These are phyloP conservation scores for Annulohypoxylon truncatum DNA, from an alignment of 2,329 filamentous ascomycete genomes.

Conservation along the genomic window DNA sequence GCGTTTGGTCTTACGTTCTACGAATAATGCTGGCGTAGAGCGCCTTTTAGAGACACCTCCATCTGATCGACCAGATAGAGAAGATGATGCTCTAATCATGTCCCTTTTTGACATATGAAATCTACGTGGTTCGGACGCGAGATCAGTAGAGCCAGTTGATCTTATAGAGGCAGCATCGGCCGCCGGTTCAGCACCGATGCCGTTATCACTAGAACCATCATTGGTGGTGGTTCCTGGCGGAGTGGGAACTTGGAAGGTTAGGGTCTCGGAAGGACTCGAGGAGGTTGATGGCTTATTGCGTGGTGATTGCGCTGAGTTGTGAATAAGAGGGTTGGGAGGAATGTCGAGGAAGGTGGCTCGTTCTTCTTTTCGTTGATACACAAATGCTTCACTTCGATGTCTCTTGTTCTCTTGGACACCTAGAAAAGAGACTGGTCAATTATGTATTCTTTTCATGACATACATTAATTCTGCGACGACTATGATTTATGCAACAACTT, in stretches of 20 bases:
- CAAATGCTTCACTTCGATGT: constrained; percentile 63
- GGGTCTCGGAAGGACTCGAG: constrained; percentile 44
- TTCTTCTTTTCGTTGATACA: constrained; percentile 65
- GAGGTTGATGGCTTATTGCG: constrained; percentile 32
- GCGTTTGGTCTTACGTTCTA: constrained; percentile 61
- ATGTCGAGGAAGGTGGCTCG: constrained; percentile 45
- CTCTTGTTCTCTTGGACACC: constrained; percentile 67
- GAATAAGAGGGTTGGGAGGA: constrained; percentile 58
- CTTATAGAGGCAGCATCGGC: constrained; percentile 4
- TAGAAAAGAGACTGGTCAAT: constrained; percentile 44
- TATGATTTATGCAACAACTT: constrained; percentile 43
- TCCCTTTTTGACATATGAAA: constrained; percentile 67
- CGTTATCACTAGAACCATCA: constrained; percentile 28
- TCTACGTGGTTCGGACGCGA: constrained; percentile 57
- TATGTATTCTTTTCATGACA: not conserved
- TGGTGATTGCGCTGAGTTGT: constrained; percentile 55
- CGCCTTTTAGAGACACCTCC: constrained; percentile 57
- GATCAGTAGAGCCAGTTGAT: constrained; percentile 16
- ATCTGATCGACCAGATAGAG: constrained; percentile 43
- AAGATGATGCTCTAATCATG: constrained; percentile 50
- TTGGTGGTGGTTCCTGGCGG: constrained; percentile 25
- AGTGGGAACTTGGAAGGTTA: constrained; percentile 41
- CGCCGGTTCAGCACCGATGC: constrained; percentile 4
- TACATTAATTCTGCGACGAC: not conserved
- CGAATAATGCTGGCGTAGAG: constrained; percentile 63